These are phyloP conservation scores for Monosporascus sp. DNA, from an alignment of 2,329 filamentous ascomycete species.

Conservation along the genomic window DNA sequence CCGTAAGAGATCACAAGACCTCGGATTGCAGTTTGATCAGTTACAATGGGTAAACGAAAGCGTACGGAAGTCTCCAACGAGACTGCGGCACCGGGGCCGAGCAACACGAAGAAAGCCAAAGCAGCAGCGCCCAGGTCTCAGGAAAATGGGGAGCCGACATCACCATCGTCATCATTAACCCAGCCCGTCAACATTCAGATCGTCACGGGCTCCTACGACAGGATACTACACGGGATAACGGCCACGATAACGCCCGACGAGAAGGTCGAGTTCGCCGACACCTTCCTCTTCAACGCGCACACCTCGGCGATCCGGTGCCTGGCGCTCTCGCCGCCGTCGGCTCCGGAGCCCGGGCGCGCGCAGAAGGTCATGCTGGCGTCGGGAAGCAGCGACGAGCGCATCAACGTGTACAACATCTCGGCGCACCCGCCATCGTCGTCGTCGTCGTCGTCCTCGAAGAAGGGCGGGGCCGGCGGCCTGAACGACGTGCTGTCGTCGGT, in stretches of 20 bases:
- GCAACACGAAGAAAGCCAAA: slow-evolving; percentile 20
- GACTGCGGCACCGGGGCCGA: slow-evolving; percentile 1
- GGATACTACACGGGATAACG: slow-evolving; percentile 83
- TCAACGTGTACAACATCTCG: slow-evolving; percentile 91
- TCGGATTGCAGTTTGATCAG: background rate
- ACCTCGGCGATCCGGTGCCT: slow-evolving; percentile 84
- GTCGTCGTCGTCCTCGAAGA: background rate
- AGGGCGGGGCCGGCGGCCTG: background rate
- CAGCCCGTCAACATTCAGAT: slow-evolving; percentile 68
- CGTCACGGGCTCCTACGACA: slow-evolving; percentile 88
- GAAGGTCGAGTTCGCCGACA: slow-evolving; percentile 72
- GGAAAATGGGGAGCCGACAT: background rate
- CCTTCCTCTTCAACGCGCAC: slow-evolving; percentile 94
- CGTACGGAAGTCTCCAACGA: slow-evolving; percentile 29
- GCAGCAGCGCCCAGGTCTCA: slow-evolving; percentile 15
- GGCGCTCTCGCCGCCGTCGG: slow-evolving; percentile 73
- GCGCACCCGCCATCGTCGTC: slow-evolving; percentile 48
- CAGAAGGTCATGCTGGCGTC: slow-evolving; percentile 87
- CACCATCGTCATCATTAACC: slow-evolving; percentile 8
- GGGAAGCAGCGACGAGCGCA: slow-evolving; percentile 86
- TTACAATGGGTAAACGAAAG: slow-evolving; percentile 45
- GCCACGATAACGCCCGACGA: slow-evolving; percentile 55
- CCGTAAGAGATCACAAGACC: no score
- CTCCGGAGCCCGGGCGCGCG: slow-evolving; percentile 52
- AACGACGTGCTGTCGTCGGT: slow-evolving; percentile 54